Evolutionary conservation across 805 yeast species (phyloP).

Genomic region (Ogataea trehaloabstinens): DNA sequence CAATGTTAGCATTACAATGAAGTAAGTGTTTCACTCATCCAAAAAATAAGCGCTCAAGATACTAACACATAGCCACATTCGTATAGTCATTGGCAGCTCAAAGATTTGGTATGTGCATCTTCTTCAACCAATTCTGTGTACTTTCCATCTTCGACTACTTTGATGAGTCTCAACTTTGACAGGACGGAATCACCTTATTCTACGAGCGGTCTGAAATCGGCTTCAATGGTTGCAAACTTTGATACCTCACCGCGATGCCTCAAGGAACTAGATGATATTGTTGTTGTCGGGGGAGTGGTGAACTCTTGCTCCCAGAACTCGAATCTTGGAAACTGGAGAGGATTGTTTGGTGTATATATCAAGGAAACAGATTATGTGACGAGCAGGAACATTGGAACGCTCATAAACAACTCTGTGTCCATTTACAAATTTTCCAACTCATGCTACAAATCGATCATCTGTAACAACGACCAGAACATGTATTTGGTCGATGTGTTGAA

Average conservation of each 20-base stretch:
- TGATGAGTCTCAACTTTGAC: constrained; percentile 29
- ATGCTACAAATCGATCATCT: constrained; percentile 58
- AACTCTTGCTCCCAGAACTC: constrained; percentile 22
- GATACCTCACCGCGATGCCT: constrained; percentile 75
- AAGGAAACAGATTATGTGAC: constrained; percentile 45
- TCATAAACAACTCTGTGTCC: constrained; percentile 78
- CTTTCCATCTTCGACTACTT: constrained; percentile 57
- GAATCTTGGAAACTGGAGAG: constrained; percentile 46
- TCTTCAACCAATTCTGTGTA: constrained; percentile 46
- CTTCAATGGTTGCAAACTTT: constrained; percentile 38
- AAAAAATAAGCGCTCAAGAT: neutral
- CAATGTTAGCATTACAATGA: constrained; percentile 34
- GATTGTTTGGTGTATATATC: constrained; percentile 59
- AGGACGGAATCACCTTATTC: constrained; percentile 6
- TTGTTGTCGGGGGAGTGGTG: constrained; percentile 48
- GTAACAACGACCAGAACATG: constrained; percentile 79
- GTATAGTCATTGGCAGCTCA: constrained; percentile 33
- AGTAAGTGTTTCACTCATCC: constrained; percentile 27
- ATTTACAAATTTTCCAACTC: constrained; percentile 43
- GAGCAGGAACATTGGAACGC: constrained; percentile 67
- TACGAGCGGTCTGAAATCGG: constrained; percentile 32
- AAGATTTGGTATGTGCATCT: constrained; percentile 65
- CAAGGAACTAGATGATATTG: constrained; percentile 50
- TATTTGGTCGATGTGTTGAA: constrained; percentile 61
- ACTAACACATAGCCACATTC: neutral